Evolutionary conservation across 805 yeast species (phyloP).

Genomic region (Osmozyma mogii): DNA sequence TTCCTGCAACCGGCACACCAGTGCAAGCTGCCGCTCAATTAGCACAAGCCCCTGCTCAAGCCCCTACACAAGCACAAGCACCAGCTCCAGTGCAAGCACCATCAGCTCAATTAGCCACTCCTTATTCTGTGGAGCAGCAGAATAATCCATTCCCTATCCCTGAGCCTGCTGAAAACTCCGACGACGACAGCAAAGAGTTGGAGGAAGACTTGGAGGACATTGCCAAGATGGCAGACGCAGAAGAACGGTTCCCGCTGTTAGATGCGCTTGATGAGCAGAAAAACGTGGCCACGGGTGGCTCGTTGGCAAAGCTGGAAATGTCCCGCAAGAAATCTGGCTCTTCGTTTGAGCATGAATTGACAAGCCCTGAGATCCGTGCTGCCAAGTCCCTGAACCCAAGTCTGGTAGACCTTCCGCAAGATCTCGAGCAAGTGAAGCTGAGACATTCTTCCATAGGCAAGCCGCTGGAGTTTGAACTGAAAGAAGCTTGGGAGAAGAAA

Average conservation of each 20-base stretch:
- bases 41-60: background rate
- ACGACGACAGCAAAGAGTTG: conserved; percentile 9
- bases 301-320: no score
- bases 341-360: no score
- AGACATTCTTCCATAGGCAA: no score
- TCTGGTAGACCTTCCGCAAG: no score
- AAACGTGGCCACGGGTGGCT: no score
- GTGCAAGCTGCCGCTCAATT: background rate
- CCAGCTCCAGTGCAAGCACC: conserved; percentile 2
- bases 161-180: conserved; percentile 7
- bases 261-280: conserved; percentile 22
- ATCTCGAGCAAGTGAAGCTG: no score
- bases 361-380: no score
- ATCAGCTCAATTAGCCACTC: background rate
- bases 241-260: conserved; percentile 46
- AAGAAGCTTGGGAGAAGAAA: conserved; percentile 32
- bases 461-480: conserved; percentile 12
- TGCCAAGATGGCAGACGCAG: conserved; percentile 37
- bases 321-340: no score
- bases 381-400: no score
- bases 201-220: conserved; percentile 23
- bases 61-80: background rate
- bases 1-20: conserved; percentile 1
- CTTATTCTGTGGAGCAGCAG: background rate
- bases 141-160: background rate